phyloP scores from a whole-genome alignment of 2,329 filamentous ascomycete genomes.

The Paecilomyces sp. region DNA sequence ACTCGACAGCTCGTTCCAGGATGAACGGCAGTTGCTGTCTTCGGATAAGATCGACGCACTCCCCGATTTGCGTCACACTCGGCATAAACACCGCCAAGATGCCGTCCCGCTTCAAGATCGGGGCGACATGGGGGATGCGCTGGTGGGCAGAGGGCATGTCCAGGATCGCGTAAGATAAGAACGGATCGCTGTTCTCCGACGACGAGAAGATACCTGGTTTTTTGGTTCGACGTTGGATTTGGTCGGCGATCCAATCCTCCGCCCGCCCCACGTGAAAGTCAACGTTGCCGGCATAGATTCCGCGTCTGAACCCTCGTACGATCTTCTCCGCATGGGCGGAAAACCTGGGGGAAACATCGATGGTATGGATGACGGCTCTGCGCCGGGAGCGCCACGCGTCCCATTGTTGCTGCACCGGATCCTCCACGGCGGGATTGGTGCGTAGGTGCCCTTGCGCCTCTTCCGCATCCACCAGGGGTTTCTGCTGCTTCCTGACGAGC shows the following conservation, averaged over 20 bases:
- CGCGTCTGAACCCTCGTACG: slow-evolving; percentile 60
- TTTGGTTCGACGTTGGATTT: slow-evolving; percentile 35
- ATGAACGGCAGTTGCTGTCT: slow-evolving; percentile 48
- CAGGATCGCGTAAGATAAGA: slow-evolving; percentile 64
- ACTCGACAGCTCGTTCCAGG: slow-evolving; percentile 38
- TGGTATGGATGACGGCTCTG: slow-evolving; percentile 64
- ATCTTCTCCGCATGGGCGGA: slow-evolving; percentile 58
- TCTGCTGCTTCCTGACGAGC: slow-evolving; percentile 17
- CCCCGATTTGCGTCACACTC: slow-evolving; percentile 68
- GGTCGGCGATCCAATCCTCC: slow-evolving; percentile 53
- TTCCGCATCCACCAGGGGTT: slow-evolving; percentile 12
- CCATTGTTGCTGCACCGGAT: slow-evolving; percentile 28
- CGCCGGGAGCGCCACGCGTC: slow-evolving; percentile 46
- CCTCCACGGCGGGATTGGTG: slow-evolving; percentile 7
- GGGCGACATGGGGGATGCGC: slow-evolving; percentile 38
- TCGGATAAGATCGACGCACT: slow-evolving; percentile 52
- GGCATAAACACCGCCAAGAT: slow-evolving; percentile 66
- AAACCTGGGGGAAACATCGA: slow-evolving; percentile 59
- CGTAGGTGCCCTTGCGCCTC: slow-evolving; percentile 9
- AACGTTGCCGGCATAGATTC: slow-evolving; percentile 62
- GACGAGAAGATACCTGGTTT: slow-evolving; percentile 11
- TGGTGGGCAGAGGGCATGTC: slow-evolving; percentile 61
- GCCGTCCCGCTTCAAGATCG: slow-evolving; percentile 56
- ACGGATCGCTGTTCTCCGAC: slow-evolving; percentile 40
- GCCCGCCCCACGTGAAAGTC: slow-evolving; percentile 68